Evolutionary conservation across 495 filamentous ascomycete species (phyloP).

Genomic region (Elasticomyces elasticus): DNA sequence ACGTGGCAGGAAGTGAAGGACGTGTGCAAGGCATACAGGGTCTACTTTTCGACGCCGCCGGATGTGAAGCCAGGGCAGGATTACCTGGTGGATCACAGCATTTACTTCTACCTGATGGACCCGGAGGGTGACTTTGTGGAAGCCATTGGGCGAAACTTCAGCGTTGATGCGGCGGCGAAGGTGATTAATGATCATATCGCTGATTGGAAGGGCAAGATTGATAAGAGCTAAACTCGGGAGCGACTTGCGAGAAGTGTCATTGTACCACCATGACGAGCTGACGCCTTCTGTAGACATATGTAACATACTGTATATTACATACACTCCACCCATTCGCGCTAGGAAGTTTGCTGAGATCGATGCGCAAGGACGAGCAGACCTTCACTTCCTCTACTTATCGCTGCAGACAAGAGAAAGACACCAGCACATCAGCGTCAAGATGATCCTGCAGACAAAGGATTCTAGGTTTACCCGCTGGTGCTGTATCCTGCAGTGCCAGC

Average conservation of each 20-base stretch:
- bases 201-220: conserved; percentile 64
- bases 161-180: conserved; percentile 71
- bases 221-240: conserved; percentile 22
- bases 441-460: too few species aligned
- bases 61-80: conserved; percentile 86
- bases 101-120: conserved; percentile 99
- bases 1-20: conserved; percentile 85
- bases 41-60: conserved; percentile 90
- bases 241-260: neutral
- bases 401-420: too few species aligned
- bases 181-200: conserved; percentile 79
- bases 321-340: neutral
- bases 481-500: too few species aligned
- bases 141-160: conserved; percentile 89
- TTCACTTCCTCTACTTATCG: too few species aligned
- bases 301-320: neutral
- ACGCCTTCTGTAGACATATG: neutral
- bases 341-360: neutral
- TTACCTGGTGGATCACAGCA: conserved; percentile 96
- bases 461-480: too few species aligned
- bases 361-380: neutral
- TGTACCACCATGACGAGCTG: neutral
- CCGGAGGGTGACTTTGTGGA: conserved; percentile 98
- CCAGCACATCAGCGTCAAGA: too few species aligned
- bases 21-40: conserved; percentile 86